Evolutionary conservation across 2,329 filamentous ascomycete genomes (phyloP).

Genomic region (Biscogniauxia marginata): DNA sequence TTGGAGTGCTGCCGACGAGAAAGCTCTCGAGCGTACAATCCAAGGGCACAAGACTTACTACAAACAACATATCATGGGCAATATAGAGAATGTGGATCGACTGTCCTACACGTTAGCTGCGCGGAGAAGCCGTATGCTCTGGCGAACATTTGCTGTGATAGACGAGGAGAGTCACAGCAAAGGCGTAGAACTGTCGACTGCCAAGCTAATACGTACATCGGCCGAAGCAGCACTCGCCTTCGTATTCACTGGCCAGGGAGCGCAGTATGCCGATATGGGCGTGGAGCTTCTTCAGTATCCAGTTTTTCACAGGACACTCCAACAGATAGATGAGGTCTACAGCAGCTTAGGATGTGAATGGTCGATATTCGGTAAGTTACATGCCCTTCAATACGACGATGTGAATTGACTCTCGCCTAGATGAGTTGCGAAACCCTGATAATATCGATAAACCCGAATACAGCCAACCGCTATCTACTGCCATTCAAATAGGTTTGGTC

Average conservation of each 20-base stretch:
- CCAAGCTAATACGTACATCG: conserved; percentile 21
- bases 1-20: conserved; percentile 31
- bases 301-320: conserved; percentile 17
- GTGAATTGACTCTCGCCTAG: conserved; percentile 12
- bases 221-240: conserved; percentile 22
- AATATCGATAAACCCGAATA: conserved; percentile 29
- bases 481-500: conserved; percentile 36
- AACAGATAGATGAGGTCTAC: conserved; percentile 14
- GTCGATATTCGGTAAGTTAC: conserved; percentile 27
- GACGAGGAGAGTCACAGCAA: background rate
- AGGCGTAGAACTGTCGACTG: conserved; percentile 1
- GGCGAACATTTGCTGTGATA: conserved; percentile 27
- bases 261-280: conserved; percentile 26
- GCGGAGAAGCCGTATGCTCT: conserved; percentile 28
- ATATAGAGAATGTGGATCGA: conserved; percentile 13
- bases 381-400: background rate
- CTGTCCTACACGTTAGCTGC: conserved; percentile 30
- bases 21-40: conserved; percentile 25
- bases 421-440: conserved; percentile 18
- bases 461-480: conserved; percentile 33
- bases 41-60: conserved; percentile 27
- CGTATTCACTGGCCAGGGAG: conserved; percentile 35
- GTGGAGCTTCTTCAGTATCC: conserved; percentile 23
- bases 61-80: conserved; percentile 8
- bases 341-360: conserved; percentile 20